Percentiles rank a stretch among this genome's conserved stretches.
phyloP scores from a whole-genome alignment of 2,329 filamentous ascomycete genomes.

The Penicillium palitans region DNA sequence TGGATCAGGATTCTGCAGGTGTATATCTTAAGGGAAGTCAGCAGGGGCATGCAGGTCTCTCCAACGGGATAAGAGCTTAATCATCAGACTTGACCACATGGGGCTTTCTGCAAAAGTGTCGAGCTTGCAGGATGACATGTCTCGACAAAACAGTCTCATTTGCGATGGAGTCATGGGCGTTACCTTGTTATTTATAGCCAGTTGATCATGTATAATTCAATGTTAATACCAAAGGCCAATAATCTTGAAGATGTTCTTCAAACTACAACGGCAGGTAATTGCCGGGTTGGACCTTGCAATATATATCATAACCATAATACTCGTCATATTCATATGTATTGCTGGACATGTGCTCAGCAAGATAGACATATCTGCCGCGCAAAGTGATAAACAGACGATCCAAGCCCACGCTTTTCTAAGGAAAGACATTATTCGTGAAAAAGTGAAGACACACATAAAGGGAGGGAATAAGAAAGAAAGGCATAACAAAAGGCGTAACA shows the following conservation, averaged over 20 bases:
- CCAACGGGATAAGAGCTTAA: neutral
- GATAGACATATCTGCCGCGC: neutral
- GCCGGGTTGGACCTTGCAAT: neutral
- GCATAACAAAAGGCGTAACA: neutral
- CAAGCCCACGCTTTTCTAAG: constrained; percentile 8
- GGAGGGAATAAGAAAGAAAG: constrained; percentile 3
- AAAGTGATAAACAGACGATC: neutral
- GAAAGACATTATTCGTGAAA: constrained; percentile 15
- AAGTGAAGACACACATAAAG: neutral
- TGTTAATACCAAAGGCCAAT: too few species aligned
- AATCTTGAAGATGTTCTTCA: neutral
- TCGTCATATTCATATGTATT: neutral
- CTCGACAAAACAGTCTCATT: neutral
- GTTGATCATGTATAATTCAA: neutral
- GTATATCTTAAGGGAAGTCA: neutral
- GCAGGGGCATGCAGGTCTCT: neutral
- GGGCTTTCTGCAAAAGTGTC: neutral
- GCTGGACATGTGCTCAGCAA: neutral
- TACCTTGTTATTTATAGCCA: neutral
- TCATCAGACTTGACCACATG: neutral
- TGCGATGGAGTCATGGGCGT: neutral
- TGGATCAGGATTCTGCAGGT: neutral
- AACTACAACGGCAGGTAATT: neutral
- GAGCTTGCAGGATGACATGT: neutral
- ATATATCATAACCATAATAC: neutral